Percentiles rank a stretch among this genome's conserved stretches.
Conservation (phyloP, 495 filamentous ascomycete genomes). For the Penicillium cataractarum region DNA sequence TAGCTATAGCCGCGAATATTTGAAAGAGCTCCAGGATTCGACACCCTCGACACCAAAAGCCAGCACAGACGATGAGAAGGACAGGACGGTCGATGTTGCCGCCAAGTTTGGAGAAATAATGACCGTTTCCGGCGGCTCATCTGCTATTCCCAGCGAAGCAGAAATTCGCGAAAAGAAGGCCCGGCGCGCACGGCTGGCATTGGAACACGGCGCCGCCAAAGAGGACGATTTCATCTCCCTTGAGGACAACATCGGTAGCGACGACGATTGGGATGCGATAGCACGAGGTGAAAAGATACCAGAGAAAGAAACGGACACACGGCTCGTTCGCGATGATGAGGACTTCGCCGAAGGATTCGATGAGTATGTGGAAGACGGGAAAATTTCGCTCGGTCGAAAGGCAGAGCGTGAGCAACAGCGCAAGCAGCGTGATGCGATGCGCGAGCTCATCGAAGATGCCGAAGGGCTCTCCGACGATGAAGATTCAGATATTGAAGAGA, state of each 20-base stretch:
- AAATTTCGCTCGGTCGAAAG: slow-evolving; percentile 74
- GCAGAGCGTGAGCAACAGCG: slow-evolving; percentile 76
- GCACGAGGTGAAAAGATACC: slow-evolving; percentile 43
- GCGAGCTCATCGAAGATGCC: slow-evolving; percentile 80
- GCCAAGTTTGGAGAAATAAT: slow-evolving; percentile 64
- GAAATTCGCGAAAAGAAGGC: slow-evolving; percentile 93
- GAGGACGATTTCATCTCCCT: slow-evolving; percentile 82
- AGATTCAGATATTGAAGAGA: slow-evolving; percentile 78
- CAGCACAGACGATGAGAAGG: slow-evolving; percentile 53
- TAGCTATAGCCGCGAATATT: slow-evolving; percentile 82
- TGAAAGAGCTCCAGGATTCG: slow-evolving; percentile 80
- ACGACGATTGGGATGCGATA: slow-evolving; percentile 50
- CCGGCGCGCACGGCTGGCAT: slow-evolving; percentile 75
- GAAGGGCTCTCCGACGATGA: slow-evolving; percentile 67
- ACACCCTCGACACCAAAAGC: slow-evolving; percentile 79
- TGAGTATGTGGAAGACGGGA: slow-evolving; percentile 85
- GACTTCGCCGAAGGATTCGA: slow-evolving; percentile 95
- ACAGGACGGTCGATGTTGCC: slow-evolving; percentile 66
- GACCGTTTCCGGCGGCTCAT: slow-evolving; percentile 33
- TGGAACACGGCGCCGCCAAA: slow-evolving; percentile 64
- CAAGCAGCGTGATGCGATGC: slow-evolving; percentile 74
- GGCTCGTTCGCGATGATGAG: slow-evolving; percentile 86
- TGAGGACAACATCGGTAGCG: slow-evolving; percentile 53
- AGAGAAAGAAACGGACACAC: slow-evolving; percentile 54
- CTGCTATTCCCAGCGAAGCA: slow-evolving; percentile 76